A percentile compares a stretch with the other conserved stretches of the same genome.
Conservation (phyloP, 192 early-diverging fungal species). For the Geranomyces variabilis region DNA sequence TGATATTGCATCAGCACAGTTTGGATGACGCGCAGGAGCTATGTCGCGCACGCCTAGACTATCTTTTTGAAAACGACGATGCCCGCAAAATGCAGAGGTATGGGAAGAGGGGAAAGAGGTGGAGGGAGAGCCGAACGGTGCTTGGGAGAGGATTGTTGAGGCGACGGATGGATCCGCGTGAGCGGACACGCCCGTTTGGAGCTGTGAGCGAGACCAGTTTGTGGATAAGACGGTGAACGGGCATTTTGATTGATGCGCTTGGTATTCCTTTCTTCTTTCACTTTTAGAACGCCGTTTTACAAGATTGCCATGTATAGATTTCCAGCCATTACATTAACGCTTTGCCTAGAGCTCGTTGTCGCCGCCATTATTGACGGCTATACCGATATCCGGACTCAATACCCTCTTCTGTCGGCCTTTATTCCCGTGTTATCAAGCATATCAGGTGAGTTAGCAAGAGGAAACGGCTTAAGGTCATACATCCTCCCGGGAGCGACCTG, state of each 20-base stretch:
- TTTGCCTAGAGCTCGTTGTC: constrained; percentile 43
- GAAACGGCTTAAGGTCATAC: too few species aligned
- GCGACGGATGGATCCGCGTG: too few species aligned
- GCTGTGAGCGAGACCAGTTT: too few species aligned
- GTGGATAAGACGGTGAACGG: background rate
- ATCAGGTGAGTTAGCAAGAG: constrained; percentile 41
- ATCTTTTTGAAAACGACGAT: constrained; percentile 35
- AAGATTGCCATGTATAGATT: constrained; percentile 42
- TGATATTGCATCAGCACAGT: constrained; percentile 35
- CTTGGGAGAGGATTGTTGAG: too few species aligned
- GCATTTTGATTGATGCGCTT: background rate
- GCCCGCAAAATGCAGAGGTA: constrained; percentile 44
- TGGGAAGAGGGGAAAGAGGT: background rate
- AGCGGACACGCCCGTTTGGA: too few species aligned
- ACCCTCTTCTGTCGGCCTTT: constrained; percentile 45
- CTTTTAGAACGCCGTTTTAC: constrained; percentile 49
- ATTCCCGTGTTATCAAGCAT: constrained; percentile 49
- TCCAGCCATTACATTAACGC: constrained; percentile 45
- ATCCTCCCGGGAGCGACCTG: too few species aligned
- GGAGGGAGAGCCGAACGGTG: too few species aligned
- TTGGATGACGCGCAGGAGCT: constrained; percentile 37
- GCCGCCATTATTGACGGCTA: constrained; percentile 38
- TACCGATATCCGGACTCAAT: constrained; percentile 14
- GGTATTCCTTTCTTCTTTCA: background rate
- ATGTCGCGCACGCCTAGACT: constrained; percentile 26